Evolutionary conservation across 257 asterid species (phyloP), one percentile per base, ranked within the genome.

Genomic region (Fraxinus americana): DNA sequence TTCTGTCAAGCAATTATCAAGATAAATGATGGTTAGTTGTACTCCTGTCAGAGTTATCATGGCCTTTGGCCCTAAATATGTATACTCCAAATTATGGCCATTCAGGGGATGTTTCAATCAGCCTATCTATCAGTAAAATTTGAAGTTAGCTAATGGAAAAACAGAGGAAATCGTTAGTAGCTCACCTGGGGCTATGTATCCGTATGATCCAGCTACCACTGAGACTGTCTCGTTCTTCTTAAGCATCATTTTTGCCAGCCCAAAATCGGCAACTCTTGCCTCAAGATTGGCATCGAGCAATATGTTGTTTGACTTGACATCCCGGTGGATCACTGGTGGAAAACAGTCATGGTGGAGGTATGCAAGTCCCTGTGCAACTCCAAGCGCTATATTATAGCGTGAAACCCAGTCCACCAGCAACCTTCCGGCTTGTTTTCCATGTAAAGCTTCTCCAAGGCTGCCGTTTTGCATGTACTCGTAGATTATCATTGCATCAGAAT

Each of bases 161-260:
- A n/a, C 7, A 45, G 54, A 16, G 5, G 59, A 57, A 57, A 54
- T 19, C 25, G 4, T 69, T n/a, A 41, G 67, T 2, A 41, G 80
- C 89, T 86, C 63, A 91, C 96, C 96, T 21, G 96, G 96, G 81
- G 96, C 94, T 36, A 91, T 91, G 76, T 91, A 91, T 67, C 96
- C 96, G 50, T 91, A 91, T 27, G 94, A 89, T 81, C 96, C 96
- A 4, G 94, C 96, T 59, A 91, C 91, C 88, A 85, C 85, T n/a
- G 94, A 90, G 52, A 90, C 90, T n/a, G 94, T 90, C 79, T 90
- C 90, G 67, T 88, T 88, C 85, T 87, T 84, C 77, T 80, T 80
- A 63, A 85, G 70, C 91, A 90, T 90, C 88, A 70, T 82, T 76
- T 80, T 88, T 16, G 94, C 94, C 78, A 90, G 70, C 54, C 94